Base-by-base conservation (phyloP, 1,139 yeast species). In the Blastobotrys buckinghamii region DNA sequence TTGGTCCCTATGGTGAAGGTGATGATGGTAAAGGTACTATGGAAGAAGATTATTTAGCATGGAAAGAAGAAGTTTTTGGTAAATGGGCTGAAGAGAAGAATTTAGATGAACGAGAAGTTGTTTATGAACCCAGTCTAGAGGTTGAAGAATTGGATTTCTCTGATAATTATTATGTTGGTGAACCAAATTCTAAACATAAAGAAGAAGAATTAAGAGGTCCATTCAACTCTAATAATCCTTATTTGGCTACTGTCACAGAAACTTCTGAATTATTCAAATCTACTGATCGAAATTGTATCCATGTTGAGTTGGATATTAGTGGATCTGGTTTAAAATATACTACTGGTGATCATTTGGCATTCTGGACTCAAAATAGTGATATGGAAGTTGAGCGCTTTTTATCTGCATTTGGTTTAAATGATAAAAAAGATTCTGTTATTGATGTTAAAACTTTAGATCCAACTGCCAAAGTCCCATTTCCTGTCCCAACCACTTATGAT, bases 311-410 rank as follows among this genome's bases (percentile, higher is more conserved):
- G 59, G 97, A 90, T 61, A 71, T 89, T 45, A 75, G 88, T 1
- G 77, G 71, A 38, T 79, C 94, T 3, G 84, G 85, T 60, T 72
- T 92, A 64, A 81, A 84, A 62, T 92, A 92, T 67, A 75, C 89
- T 46, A 92, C 98, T 10, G 98, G 98, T 66, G 98, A 92, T 66
- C 98, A 92, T 69, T 72, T 92, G 58, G 97, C 96, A 12, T 73
- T 92, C 52, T 86, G 97, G 95, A 92, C 97, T 37, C 87, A 94
- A 38, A 92, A 92, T 67, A 74, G 95, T 3, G 75, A 83, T 62
- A 88, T 82, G 62, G 81, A 86, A 60, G 82, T 89, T 39, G 74
- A 72, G 17, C 72, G 75, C 39, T 84, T 92, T 59, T 69, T 84
- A 54, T 60, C 71, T 45, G 81, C 86, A 9, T 79, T 90, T 55